A percentile compares a stretch with the other conserved stretches of the same genome.
Evolutionary conservation across 805 yeast genomes (phyloP).

Genomic region (Candida suzukii): DNA sequence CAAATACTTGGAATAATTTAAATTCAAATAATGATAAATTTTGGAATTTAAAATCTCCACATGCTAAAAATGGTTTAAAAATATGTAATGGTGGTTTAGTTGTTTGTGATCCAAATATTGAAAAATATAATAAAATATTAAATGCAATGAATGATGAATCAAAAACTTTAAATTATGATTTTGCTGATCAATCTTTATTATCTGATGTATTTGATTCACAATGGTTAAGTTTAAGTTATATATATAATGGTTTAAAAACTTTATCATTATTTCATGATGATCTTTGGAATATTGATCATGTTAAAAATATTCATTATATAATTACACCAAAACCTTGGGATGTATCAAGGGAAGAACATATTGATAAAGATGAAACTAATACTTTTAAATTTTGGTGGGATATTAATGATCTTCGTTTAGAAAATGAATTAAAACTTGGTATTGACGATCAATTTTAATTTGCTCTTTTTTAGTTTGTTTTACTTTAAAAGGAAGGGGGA

Average conservation of each 20-base stretch:
- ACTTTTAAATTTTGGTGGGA: slow-evolving; percentile 48
- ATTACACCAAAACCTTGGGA: slow-evolving; percentile 60
- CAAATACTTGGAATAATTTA: slow-evolving; percentile 4
- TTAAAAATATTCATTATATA: slow-evolving; percentile 53
- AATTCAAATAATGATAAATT: slow-evolving; percentile 6
- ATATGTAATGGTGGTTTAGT: slow-evolving; percentile 57
- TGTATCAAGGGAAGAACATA: slow-evolving; percentile 18
- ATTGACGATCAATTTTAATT: slow-evolving; percentile 13
- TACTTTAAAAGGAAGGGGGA: no score
- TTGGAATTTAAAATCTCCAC: slow-evolving; percentile 32
- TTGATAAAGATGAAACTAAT: slow-evolving; percentile 30
- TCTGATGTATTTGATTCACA: slow-evolving; percentile 43
- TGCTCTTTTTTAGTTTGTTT: not conserved
- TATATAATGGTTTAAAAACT: slow-evolving; percentile 52
- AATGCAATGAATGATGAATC: slow-evolving; percentile 31
- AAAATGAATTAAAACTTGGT: slow-evolving; percentile 4
- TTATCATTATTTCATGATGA: slow-evolving; percentile 35
- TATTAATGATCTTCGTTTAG: slow-evolving; percentile 31
- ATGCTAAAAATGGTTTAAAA: slow-evolving; percentile 32
- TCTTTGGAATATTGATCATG: slow-evolving; percentile 39
- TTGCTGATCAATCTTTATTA: slow-evolving; percentile 52
- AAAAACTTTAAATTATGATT: slow-evolving; percentile 35
- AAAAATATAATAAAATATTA: slow-evolving; percentile 32
- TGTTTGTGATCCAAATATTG: slow-evolving; percentile 37
- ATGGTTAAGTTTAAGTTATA: slow-evolving; percentile 48